A percentile compares a stretch with the other conserved stretches of the same genome.
phyloP scores from a whole-genome alignment of 2,329 filamentous ascomycete genomes.

The Rhytidhysteron rufulum region DNA sequence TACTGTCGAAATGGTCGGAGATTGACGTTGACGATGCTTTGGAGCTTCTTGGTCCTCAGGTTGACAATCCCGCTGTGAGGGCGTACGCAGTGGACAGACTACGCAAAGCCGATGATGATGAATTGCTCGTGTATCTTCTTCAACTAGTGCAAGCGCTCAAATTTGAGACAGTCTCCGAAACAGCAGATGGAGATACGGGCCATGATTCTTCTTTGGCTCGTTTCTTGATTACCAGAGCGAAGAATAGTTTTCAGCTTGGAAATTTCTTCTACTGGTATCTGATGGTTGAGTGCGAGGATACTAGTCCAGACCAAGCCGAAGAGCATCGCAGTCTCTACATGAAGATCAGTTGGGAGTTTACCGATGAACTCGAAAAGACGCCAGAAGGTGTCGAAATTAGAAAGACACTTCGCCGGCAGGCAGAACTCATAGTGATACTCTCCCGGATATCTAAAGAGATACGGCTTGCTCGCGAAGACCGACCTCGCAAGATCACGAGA shows the following conservation, averaged over 20 bases:
- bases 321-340: constrained; percentile 83
- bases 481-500: constrained; percentile 75
- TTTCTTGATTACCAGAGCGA: constrained; percentile 85
- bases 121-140: constrained; percentile 83
- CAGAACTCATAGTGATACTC: constrained; percentile 81
- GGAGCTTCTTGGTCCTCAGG: constrained; percentile 86
- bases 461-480: constrained; percentile 72
- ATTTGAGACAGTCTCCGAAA: constrained; percentile 59
- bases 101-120: constrained; percentile 87
- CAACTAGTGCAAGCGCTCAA: constrained; percentile 96
- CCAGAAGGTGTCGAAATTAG: constrained; percentile 69
- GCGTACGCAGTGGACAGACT: constrained; percentile 91
- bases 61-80: constrained; percentile 82
- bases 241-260: constrained; percentile 82
- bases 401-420: constrained; percentile 76
- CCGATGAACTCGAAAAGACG: constrained; percentile 74
- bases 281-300: constrained; percentile 93
- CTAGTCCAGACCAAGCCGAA: constrained; percentile 67
- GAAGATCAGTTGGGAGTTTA: constrained; percentile 93
- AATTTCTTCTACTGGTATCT: constrained; percentile 98
- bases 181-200: constrained; percentile 56
- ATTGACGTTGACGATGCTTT: constrained; percentile 96
- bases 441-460: constrained; percentile 88
- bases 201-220: constrained; percentile 80
- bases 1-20: constrained; percentile 90